These are phyloP conservation scores for Pholiota conissans DNA, from an alignment of 768 basidiomycete genomes.

Conservation along the genomic window DNA sequence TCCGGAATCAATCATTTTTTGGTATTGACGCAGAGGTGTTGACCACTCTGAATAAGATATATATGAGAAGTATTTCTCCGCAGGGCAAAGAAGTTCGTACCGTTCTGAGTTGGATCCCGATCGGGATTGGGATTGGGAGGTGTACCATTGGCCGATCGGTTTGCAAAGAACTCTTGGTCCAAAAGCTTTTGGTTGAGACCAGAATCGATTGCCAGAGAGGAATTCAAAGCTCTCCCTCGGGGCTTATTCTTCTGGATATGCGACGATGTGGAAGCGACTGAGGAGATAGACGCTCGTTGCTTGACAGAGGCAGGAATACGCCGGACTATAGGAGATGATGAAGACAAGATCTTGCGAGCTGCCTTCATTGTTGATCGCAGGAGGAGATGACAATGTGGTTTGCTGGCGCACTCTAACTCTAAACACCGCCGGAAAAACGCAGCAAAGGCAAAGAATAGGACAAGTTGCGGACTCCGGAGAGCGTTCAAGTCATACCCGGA, in stretches of 20 bases:
- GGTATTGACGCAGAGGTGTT: conserved; percentile 47
- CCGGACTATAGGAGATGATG: conserved; percentile 16
- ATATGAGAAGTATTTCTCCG: conserved; percentile 1
- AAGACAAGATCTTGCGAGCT: conserved; percentile 25
- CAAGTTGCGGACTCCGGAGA: too few relatives aligned
- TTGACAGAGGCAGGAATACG: conserved; percentile 13
- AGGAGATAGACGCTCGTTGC: conserved; percentile 19
- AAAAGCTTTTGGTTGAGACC: conserved; percentile 22
- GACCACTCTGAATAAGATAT: conserved; percentile 25
- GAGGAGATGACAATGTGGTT: neutral
- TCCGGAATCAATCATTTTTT: conserved; percentile 42
- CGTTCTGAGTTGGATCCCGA: conserved; percentile 18
- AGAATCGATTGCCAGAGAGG: conserved; percentile 34
- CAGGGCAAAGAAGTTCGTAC: conserved; percentile 13
- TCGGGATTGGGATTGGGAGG: conserved; percentile 17
- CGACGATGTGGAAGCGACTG: conserved; percentile 15
- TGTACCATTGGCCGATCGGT: conserved; percentile 9
- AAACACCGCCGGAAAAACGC: conserved; percentile 25
- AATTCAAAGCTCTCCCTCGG: conserved; percentile 30
- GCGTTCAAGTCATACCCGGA: too few relatives aligned
- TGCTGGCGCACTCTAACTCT: conserved; percentile 3
- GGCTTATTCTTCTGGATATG: conserved; percentile 13
- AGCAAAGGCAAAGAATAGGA: neutral
- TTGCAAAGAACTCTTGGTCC: conserved; percentile 23
- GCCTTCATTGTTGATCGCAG: conserved; percentile 27